Evolutionary conservation across 2,329 filamentous ascomycete species (phyloP).

Genomic region (Parafenestella ontariensis): DNA sequence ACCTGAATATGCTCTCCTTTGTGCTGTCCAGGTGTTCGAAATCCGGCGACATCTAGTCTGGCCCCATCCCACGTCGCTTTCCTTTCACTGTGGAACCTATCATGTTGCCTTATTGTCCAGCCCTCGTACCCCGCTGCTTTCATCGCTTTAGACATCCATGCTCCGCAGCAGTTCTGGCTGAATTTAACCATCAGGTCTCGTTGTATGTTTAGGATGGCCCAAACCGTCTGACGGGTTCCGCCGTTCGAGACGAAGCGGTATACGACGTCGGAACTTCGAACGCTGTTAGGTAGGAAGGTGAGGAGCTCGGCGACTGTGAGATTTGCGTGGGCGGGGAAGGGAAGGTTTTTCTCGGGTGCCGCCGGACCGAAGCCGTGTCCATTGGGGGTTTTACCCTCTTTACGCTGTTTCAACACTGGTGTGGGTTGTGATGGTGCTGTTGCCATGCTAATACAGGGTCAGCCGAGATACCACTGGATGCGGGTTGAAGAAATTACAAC

Average conservation of each 20-base stretch:
- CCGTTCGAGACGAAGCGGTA: conserved; percentile 32
- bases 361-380: conserved; percentile 9
- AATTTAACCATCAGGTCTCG: conserved; percentile 16
- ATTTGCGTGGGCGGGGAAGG: conserved; percentile 24
- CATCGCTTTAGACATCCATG: conserved; percentile 26
- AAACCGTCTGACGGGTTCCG: conserved; percentile 10
- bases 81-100: conserved; percentile 6
- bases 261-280: conserved; percentile 29
- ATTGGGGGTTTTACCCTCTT: neutral
- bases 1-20: neutral
- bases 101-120: conserved; percentile 26
- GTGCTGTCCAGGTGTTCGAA: neutral
- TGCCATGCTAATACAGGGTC: neutral
- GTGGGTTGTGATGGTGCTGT: neutral
- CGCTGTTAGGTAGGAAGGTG: conserved; percentile 29
- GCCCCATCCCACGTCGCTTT: conserved; percentile 15
- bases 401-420: neutral
- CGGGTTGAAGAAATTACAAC: neutral
- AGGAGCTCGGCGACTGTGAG: conserved; percentile 33
- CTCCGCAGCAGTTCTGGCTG: conserved; percentile 16
- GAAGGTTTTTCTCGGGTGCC: conserved; percentile 16
- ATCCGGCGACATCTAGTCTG: conserved; percentile 7
- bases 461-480: neutral
- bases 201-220: conserved; percentile 23
- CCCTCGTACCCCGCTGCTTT: conserved; percentile 16